A percentile compares a stretch with the other conserved stretches of the same genome.
Evolutionary conservation across 768 basidiomycete genomes (phyloP).

Genomic region (Mycena epipterygia): DNA sequence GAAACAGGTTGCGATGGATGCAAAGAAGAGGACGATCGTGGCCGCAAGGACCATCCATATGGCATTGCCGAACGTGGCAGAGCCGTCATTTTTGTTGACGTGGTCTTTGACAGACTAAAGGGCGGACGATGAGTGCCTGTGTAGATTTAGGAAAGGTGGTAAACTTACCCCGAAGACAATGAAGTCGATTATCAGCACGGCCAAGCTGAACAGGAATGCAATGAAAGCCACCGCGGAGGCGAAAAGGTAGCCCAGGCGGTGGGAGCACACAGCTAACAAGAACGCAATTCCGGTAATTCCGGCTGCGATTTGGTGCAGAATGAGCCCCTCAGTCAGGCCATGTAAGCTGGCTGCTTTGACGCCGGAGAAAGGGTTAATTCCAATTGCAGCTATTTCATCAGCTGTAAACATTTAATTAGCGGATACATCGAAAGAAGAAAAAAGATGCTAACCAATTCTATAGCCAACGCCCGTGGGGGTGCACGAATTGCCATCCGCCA

Average conservation of each 20-base stretch:
- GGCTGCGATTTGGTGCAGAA: constrained; percentile 70
- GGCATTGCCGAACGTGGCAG: constrained; percentile 32
- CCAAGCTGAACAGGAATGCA: constrained; percentile 34
- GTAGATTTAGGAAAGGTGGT: neutral
- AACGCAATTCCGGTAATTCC: constrained; percentile 61
- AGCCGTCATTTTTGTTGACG: constrained; percentile 25
- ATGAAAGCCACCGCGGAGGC: constrained; percentile 34
- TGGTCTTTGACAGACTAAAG: constrained; percentile 28
- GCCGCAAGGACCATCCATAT: constrained; percentile 39
- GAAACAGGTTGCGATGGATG: constrained; percentile 63
- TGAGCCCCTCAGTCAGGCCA: constrained; percentile 65
- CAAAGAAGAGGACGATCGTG: constrained; percentile 46
- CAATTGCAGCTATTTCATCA: constrained; percentile 27
- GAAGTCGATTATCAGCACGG: constrained; percentile 35
- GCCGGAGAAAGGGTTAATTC: constrained; percentile 37
- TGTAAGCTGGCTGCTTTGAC: constrained; percentile 52
- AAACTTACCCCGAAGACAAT: constrained; percentile 33
- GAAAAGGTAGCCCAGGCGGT: constrained; percentile 37
- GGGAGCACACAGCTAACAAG: constrained; percentile 62
- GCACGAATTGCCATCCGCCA: constrained; percentile 24
- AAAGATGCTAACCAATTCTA: constrained; percentile 26
- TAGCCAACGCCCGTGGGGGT: constrained; percentile 35
- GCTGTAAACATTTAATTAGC: constrained; percentile 7
- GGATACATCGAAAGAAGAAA: too few species aligned
- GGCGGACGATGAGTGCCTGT: too few species aligned